Evolutionary conservation across 164 flowering plant genomes (phyloP), one percentile per base, ranked within the genome.

Genomic region (Aristolochia fimbriata): DNA sequence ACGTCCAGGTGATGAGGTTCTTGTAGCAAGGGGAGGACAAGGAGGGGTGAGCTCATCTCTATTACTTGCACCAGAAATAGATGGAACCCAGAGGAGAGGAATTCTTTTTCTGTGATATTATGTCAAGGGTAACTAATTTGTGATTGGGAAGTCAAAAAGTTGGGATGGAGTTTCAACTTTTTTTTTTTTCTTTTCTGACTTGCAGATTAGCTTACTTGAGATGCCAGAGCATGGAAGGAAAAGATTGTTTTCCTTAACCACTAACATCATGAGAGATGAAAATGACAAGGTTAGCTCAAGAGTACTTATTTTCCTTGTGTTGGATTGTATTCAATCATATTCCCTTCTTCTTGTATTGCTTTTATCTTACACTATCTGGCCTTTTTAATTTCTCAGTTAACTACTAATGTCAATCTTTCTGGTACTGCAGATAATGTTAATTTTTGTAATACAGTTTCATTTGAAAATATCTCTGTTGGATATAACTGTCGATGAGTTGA

Each of bases 1-100:
- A 27, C 77, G 47, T 59, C 97, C 86, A 20, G 96, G 95, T 61
- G 93, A 83, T 64, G 96, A 93, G 68, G 63, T 93, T 59, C 79
- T 90, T 55, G 91, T 88, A 62, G 96, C 97, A 24, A 85, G 95
- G 68, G 97, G 99, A 73, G 99, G 97, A 53, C 97, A 83, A 72
- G 97, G 96, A 74, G 99, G 99, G 81, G 99, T 93, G 65, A 81
- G 82, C 13, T 13, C 31, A 25, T 47, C 24, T 12, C 46, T 25
- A 22, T 31, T 16, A 20, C 30, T 53, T 62, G 16, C n/a, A 13
- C 11, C 30, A 27, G 5, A 10, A 13, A 15, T 41, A 13, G 20
- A 33, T 62, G 52, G 14, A 37, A 37, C 43, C 8, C 43, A 6
- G 11, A 37, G 9, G 37, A 37, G 8, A 37, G 43, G 12, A 37